These are phyloP conservation scores for Toxoplasma gondii DNA, from an alignment of 169 alveolate genomes.

Conservation along the genomic window DNA sequence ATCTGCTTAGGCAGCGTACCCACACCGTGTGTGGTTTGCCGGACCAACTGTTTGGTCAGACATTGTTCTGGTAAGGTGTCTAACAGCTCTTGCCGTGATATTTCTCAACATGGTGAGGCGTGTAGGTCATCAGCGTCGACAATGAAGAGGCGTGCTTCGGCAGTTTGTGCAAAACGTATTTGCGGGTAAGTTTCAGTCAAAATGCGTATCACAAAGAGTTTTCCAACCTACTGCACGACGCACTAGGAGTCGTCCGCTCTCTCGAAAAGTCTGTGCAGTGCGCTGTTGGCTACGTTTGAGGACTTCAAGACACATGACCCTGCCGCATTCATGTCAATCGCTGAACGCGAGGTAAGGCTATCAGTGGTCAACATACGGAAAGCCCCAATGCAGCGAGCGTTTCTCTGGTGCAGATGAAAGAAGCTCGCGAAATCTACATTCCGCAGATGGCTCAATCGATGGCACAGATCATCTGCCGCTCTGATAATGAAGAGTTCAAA, in stretches of 20 bases:
- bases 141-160: not conserved
- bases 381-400: not conserved
- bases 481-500: conserved; percentile 9
- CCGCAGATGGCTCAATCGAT: conserved; percentile 32
- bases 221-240: not conserved
- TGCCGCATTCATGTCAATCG: not conserved
- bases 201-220: not conserved
- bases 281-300: not conserved
- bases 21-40: not conserved
- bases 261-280: not conserved
- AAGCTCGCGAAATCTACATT: conserved; percentile 8
- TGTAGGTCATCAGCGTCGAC: not conserved
- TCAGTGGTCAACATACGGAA: not conserved
- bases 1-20: not conserved
- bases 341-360: not conserved
- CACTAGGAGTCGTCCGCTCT: conserved; percentile 3
- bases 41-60: not conserved
- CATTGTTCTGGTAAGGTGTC: not conserved
- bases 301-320: not conserved
- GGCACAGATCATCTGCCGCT: conserved; percentile 3
- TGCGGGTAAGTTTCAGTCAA: not conserved
- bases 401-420: conserved; percentile 15
- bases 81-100: too few relatives aligned
- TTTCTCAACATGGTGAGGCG: not conserved
- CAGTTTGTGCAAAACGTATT: not conserved